Percentiles rank a stretch among this genome's conserved stretches.
Conservation (phyloP, 176 grass and related monocot genomes). For the Typha latifolia region DNA sequence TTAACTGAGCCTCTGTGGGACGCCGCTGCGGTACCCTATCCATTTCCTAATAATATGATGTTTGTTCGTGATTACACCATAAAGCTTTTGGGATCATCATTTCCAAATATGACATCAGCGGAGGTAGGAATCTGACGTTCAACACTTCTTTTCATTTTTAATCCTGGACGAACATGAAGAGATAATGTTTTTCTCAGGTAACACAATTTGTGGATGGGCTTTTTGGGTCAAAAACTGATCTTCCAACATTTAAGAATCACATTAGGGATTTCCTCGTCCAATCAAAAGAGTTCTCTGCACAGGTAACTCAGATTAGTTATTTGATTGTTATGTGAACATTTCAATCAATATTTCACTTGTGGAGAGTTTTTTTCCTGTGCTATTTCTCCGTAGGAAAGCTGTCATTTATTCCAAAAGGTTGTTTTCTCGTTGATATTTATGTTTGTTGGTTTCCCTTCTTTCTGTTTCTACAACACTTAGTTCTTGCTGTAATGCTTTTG, state of each 20-base stretch:
- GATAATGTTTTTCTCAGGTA: slow-evolving; percentile 37
- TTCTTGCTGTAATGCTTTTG: background rate
- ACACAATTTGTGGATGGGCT: slow-evolving; percentile 87
- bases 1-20: slow-evolving; percentile 94
- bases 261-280: slow-evolving; percentile 94
- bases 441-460: too few relatives aligned
- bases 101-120: slow-evolving; percentile 81
- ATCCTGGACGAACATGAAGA: background rate
- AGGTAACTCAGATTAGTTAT: slow-evolving; percentile 33
- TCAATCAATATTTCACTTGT: background rate
- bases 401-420: too few relatives aligned
- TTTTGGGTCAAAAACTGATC: slow-evolving; percentile 75
- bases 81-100: slow-evolving; percentile 87
- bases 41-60: slow-evolving; percentile 78
- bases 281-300: slow-evolving; percentile 96
- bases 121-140: slow-evolving; percentile 44
- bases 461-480: too few relatives aligned
- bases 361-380: background rate
- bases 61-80: slow-evolving; percentile 97
- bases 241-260: slow-evolving; percentile 90
- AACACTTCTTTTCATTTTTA: background rate
- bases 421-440: too few relatives aligned
- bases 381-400: too few relatives aligned
- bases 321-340: background rate
- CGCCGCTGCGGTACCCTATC: slow-evolving; percentile 47